Evolutionary conservation across 2,329 filamentous ascomycete species (phyloP).

Genomic region (Penicillium sp.): DNA sequence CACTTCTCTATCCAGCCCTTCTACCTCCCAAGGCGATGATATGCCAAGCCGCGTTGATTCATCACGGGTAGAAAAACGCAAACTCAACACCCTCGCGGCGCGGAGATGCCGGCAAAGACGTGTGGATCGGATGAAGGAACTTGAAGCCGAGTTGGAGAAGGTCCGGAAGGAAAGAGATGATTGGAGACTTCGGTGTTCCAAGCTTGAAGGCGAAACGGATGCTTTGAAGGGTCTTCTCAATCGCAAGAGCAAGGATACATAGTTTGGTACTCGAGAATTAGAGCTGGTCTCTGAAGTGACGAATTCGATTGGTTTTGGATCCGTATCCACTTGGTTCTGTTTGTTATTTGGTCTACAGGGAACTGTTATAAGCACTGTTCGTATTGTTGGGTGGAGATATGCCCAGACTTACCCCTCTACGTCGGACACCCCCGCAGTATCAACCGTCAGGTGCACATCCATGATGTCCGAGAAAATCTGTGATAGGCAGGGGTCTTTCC

Average conservation of each 20-base stretch:
- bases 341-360: too few relatives aligned
- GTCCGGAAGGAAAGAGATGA: conserved; percentile 38
- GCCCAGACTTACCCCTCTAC: neutral
- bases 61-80: conserved; percentile 35
- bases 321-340: neutral
- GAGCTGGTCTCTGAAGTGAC: conserved; percentile 13
- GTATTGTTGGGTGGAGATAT: neutral
- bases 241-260: conserved; percentile 20
- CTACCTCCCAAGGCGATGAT: conserved; percentile 21
- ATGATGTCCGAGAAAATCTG: neutral
- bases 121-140: conserved; percentile 33
- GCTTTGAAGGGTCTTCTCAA: conserved; percentile 31
- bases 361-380: neutral
- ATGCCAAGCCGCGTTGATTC: conserved; percentile 17
- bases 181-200: conserved; percentile 36
- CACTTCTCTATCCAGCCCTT: conserved; percentile 21
- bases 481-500: neutral
- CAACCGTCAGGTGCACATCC: neutral
- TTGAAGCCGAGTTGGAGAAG: conserved; percentile 36
- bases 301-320: neutral
- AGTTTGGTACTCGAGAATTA: neutral
- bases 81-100: conserved; percentile 39
- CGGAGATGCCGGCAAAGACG: conserved; percentile 39
- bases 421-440: neutral
- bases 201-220: conserved; percentile 39